Base-by-base conservation (phyloP, 2,329 filamentous ascomycete genomes). In the Alternaria brassicae region DNA sequence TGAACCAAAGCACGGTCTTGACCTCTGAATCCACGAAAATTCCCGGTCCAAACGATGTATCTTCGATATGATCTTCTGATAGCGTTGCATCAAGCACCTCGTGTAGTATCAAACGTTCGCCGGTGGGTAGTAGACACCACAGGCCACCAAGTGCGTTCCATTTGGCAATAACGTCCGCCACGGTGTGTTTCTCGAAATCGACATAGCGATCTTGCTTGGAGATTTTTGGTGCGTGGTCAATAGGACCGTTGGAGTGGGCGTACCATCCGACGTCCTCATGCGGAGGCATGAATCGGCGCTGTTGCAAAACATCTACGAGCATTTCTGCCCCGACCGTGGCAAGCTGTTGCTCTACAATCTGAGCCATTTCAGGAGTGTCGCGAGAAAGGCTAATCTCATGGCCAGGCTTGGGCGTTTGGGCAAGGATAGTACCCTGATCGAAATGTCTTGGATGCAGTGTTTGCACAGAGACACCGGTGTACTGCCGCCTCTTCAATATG, bases 391-490 rank as follows among this genome's bases (percentile, higher is more conserved):
- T 62, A 4, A 86, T 71, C 13, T 48, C 28, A 2, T 25, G 32
- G 2, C 86, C 87, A 0, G 87, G 87, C 0, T 72, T 57, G 0
- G 85, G 83, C 0, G 75, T 79, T 77, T 96, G 93, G 15, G 86
- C 83, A 25, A 99, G 82, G 9, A 97, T 84, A 2, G 81, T 77
- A 27, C 95, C 95, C 60, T 88, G 86, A 76, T 99, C 95, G 74
- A 98, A 97, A 45, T 83, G 79, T 15, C 81, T 79, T 2, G 87
- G 84, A 75, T 97, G 88, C 36, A 99, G 84, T 0, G 94, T 98
- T 77, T 99, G 95, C 25, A 99, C 82, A 0, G 91, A 90, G 21
- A 97, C 85, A 23, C 95, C 95, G 0, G 91, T 92, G 59, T 81
- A 79, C 1, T 72, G 71, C 54, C 86, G 81, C 12, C 84, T 80